Evolutionary conservation across 352 stramenopile genomes (phyloP), one percentile per base, ranked within the genome.

Genomic region (Pythium insidiosum): DNA sequence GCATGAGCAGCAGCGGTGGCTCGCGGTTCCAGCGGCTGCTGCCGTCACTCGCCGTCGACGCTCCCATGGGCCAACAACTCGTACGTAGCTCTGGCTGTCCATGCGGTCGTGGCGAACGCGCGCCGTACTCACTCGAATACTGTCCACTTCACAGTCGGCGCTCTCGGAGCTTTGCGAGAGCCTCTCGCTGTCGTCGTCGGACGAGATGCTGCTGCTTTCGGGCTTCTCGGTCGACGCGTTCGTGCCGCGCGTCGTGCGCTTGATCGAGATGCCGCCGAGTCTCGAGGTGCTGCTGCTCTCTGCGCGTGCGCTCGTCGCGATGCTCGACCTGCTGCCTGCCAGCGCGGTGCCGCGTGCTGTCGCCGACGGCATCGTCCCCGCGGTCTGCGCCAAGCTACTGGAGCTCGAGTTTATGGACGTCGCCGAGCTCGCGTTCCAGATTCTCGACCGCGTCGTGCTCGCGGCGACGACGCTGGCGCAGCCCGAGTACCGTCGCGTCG

Each of bases 361-460:
- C 2, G 61, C 66, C 31, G 53, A 64, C 3, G 31, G 31, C 23
- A 53, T 86, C 1, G 64, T 90, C 25, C 63, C 62, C 1, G 68
- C 63, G 24, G 57, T 90, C 13, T 90, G 77, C 46, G 66, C 63
- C 16, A 86, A 86, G 43, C 59, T 90, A 15, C 42, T 85, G 47
- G 75, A 83, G 49, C 83, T 90, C 28, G 70, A 90, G 50, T 90
- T 87, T 52, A 86, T 90, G 71, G 77, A 90, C 45, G 72, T 90
- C 23, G 77, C 73, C 0, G 77, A 90, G 45, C 43, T 85, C 22
- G 62, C 72, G 11, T 50, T 90, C 42, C 70, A 83, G 45, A 80
- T 87, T 41, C 48, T 90, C 0, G 74, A 88, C 19, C 62, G 54
- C 15, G 70, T 90, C 20, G 59, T 81, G 9, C 16, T 36, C 7